Percentiles rank a stretch among this genome's conserved stretches.
phyloP scores from a whole-genome alignment of 2,329 filamentous ascomycete genomes.

The Venturia effusa region DNA sequence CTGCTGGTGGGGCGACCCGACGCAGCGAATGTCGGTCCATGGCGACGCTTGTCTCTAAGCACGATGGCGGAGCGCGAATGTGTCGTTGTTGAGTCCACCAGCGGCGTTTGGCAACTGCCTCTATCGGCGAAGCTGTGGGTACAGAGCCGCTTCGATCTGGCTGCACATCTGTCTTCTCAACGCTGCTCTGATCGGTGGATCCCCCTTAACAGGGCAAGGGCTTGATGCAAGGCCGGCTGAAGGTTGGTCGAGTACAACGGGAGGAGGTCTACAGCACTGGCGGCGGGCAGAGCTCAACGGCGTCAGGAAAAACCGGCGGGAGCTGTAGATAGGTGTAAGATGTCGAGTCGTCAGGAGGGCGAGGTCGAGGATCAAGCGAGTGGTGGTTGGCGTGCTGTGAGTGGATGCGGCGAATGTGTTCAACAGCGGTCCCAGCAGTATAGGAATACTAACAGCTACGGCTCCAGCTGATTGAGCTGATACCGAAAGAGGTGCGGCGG shows the following conservation, averaged over 20 bases:
- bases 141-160: slow-evolving; percentile 25
- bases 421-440: background rate
- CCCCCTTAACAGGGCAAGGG: background rate
- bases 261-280: background rate
- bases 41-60: background rate
- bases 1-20: slow-evolving; percentile 25
- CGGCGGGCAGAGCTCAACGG: too few relatives aligned
- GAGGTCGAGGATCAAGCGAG: background rate
- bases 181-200: background rate
- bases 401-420: background rate
- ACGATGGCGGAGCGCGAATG: slow-evolving; percentile 13
- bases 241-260: background rate
- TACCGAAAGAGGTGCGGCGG: background rate
- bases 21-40: slow-evolving; percentile 9
- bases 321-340: background rate
- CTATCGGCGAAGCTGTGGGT: slow-evolving; percentile 29
- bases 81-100: slow-evolving; percentile 8
- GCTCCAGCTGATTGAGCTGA: background rate
- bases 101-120: slow-evolving; percentile 4
- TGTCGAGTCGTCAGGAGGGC: background rate
- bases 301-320: background rate
- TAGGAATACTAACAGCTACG: background rate
- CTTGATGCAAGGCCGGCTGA: background rate
- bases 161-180: slow-evolving; percentile 24
- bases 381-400: background rate